Evolutionary conservation across 352 stramenopile genomes (phyloP), one percentile per base, ranked within the genome.

Genomic region (Phytophthora palmivora): DNA sequence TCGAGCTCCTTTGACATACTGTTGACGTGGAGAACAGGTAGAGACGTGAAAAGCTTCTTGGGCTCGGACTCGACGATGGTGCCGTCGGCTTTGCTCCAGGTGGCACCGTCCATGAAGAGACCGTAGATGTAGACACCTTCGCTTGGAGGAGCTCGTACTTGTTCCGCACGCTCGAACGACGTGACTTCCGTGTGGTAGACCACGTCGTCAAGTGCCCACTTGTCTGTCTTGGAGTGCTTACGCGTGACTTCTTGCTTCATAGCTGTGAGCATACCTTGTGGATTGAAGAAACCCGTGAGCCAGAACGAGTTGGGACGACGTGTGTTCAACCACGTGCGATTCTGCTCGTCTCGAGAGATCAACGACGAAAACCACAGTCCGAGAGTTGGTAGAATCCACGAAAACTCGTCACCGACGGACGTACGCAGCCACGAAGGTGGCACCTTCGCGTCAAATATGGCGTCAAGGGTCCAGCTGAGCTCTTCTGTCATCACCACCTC

Each of bases 191-290:
- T 98, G 69, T 98, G 94, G 70, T 99, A 99, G 3, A 99, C 90
- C 3, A 99, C 96, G 65, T 99, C 97, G 70, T 99, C 97, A 8
- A 99, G 78, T 12, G 96, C 94, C 97, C 96, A 99, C 70, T 98
- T 98, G 69, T 99, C 93, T 12, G 88, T 95, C 83, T 98, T 98
- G 30, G 78, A 91, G 80, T 99, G 96, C 59, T 97, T 97, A 15
- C 96, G 88, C 37, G 96, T 98, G 3, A 99, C 97, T 68, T 99
- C 97, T 71, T 99, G 97, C 76, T 99, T 99, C 94, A 99, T 99
- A 36, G 96, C 96, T 41, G 97, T 99, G 33, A 99, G 83, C 82
- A 98, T 98, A 14, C 96, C 97, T 65, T 98, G 95, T 18, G 97
- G 97, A 69, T 99, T 99, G 78, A 99, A 99, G 72, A 99, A 99